Conservation (phyloP, 2,329 filamentous ascomycete genomes). For the Cercospora sp. region DNA sequence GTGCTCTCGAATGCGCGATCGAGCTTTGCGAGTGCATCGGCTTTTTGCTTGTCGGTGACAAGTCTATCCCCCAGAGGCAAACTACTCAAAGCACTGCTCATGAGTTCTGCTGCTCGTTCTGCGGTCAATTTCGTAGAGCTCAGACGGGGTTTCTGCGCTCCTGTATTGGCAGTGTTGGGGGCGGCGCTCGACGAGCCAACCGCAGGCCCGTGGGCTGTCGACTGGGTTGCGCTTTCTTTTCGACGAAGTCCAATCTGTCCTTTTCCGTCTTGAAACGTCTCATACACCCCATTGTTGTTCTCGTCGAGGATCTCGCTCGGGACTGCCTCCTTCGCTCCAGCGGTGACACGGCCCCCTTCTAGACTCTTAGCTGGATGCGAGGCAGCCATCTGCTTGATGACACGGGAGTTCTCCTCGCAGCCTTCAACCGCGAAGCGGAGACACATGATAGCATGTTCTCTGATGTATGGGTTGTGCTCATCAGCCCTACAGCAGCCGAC, state of each 20-base stretch:
- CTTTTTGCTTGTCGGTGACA: slow-evolving; percentile 44
- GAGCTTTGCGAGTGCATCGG: slow-evolving; percentile 48
- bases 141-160: slow-evolving; percentile 26
- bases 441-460: slow-evolving; percentile 85
- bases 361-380: slow-evolving; percentile 17
- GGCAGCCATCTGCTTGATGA: slow-evolving; percentile 62
- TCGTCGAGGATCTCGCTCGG: slow-evolving; percentile 52
- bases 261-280: slow-evolving; percentile 52
- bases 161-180: slow-evolving; percentile 11
- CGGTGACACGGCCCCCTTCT: slow-evolving; percentile 24
- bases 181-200: slow-evolving; percentile 10
- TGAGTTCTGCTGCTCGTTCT: slow-evolving; percentile 48
- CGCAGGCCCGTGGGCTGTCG: slow-evolving; percentile 26
- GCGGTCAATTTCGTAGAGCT: slow-evolving; percentile 37
- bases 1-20: slow-evolving; percentile 42
- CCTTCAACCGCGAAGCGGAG: slow-evolving; percentile 72
- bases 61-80: slow-evolving; percentile 44
- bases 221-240: slow-evolving; percentile 34
- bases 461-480: slow-evolving; percentile 89
- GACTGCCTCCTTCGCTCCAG: slow-evolving; percentile 33
- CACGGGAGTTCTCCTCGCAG: slow-evolving; percentile 69
- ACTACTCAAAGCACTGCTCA: slow-evolving; percentile 50
- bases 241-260: slow-evolving; percentile 51
- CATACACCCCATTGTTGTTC: slow-evolving; percentile 42
- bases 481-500: slow-evolving; percentile 89